Evolutionary conservation across 169 alveolate genomes (phyloP), one percentile per base, ranked within the genome.

Genomic region (Perkinsus chesapeaki): DNA sequence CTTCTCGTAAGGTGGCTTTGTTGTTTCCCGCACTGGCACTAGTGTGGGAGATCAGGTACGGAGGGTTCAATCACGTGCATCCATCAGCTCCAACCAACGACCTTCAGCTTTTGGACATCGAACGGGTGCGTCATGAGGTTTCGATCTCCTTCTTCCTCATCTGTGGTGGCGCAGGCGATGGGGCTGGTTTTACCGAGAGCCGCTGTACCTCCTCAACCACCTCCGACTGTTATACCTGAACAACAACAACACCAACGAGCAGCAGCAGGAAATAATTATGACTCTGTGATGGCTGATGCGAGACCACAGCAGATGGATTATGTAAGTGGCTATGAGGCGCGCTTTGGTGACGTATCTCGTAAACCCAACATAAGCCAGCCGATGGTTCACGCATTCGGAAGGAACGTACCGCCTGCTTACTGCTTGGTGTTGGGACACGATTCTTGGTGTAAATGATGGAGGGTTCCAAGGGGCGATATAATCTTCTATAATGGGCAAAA

Each of bases 21-120:
- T n/a, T n/a, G n/a, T n/a, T n/a, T n/a, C n/a, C n/a, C n/a, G n/a
- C n/a, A n/a, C n/a, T n/a, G n/a, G n/a, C n/a, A n/a, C n/a, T n/a
- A n/a, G n/a, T n/a, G n/a, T n/a, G n/a, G n/a, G n/a, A n/a, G n/a
- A n/a, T n/a, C 0, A 60, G 82, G 82, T 94, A 92, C 91, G 96
- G 96, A 9, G 96, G 96, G 39, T 94, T 94, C 43, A 91, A 93
- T 48, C 94, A 93, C 48, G 39, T 36, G 73, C n/a, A 27, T 36
- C 94, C 92, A n/a, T 47, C 93, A 0, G 93, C 92, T 0, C 94
- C 94, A 34, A 93, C 94, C 34, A 39, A 38, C 92, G 92, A 93
- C 48, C 92, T 93, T 20, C 93, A 91, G 39, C 93, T 73, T 27
- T 3, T 91, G 73, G 93, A 93, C 91, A 39, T 90, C 36, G 91